phyloP scores from a whole-genome alignment of 2,329 filamentous ascomycete genomes.

The Trichoderma sp. region DNA sequence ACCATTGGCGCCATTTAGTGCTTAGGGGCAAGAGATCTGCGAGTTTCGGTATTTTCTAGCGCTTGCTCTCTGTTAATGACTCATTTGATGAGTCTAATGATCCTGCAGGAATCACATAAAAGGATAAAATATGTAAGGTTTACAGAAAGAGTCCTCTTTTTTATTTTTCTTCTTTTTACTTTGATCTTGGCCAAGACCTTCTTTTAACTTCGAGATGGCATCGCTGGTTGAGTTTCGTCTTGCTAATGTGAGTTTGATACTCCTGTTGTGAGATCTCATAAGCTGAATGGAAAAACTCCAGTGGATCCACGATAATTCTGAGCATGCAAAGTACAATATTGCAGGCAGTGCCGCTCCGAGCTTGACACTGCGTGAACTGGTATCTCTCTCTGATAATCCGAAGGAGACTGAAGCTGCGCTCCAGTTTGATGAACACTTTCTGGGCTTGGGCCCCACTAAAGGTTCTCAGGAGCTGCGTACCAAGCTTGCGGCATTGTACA shows the following conservation, averaged over 20 bases:
- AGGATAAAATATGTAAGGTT: not conserved
- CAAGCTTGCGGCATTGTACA: not conserved
- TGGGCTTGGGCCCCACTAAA: not conserved
- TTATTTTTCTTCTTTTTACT: not conserved
- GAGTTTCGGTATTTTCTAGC: not conserved
- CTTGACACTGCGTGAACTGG: not conserved
- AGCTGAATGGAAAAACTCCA: not conserved
- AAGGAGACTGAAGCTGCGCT: not conserved
- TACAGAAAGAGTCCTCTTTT: not conserved
- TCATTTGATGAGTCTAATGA: not conserved
- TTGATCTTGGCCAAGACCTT: not conserved
- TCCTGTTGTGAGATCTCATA: not conserved
- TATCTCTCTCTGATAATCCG: not conserved
- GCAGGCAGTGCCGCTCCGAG: not conserved
- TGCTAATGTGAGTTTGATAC: not conserved
- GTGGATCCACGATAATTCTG: not conserved
- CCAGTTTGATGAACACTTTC: not conserved
- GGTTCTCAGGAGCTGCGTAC: not conserved
- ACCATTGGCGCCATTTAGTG: too few species aligned
- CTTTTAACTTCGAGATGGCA: not conserved
- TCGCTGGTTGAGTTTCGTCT: not conserved
- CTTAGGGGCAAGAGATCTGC: too few species aligned
- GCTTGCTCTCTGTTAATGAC: not conserved
- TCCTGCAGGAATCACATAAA: not conserved
- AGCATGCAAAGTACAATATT: not conserved